Base-by-base conservation (phyloP, 2,329 filamentous ascomycete genomes). In the Fusarium pseudonygamai region DNA sequence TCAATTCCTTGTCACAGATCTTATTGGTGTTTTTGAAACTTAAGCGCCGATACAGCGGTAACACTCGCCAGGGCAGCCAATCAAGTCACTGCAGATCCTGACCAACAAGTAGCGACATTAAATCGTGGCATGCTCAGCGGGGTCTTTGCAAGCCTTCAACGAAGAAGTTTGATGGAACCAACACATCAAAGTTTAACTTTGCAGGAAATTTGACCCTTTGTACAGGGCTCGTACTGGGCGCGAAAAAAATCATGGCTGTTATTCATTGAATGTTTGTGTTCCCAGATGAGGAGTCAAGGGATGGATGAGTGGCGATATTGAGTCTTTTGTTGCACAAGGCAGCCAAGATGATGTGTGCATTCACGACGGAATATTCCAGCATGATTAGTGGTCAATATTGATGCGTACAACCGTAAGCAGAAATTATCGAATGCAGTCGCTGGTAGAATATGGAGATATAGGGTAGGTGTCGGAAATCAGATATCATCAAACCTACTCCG, bases 41-140 rank as follows among this genome's bases (percentile, higher is more conserved):
- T 72, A 74, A 72, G 71, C 71, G 71, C 71, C 71, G 32, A 46
- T 60, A 22, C 56, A 63, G 71, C 71, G 67, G 71, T 40, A 74
- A 74, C 50, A 49, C 7, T 72, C 50, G 63, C 47, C 39, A 61
- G 42, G 42, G 40, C 43, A 57, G n/a, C 71, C 60, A 74, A 74
- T 72, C 67, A 72, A 15, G 1, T n/a, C 26, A 6, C 22, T 6
- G 16, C 32, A 28, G 32, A 58, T 55, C 26, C 30, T 47, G n/a
- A 73, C 50, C 37, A 61, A 45, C 40, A 63, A 49, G 36, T 68
- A 71, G 60, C 32, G 45, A 53, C 39, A 67, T 71, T 30, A 53
- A 30, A 45, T 56, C 40, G 60, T 73, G 71, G 49, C 56, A 71
- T 20, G 37, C 62, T 53, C 49, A 37, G 66, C 55, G 53, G 71